A percentile compares a stretch with the other conserved stretches of the same genome.
Evolutionary conservation across 108 stramenopile species (phyloP).

Genomic region (Schizochytrium sp.): DNA sequence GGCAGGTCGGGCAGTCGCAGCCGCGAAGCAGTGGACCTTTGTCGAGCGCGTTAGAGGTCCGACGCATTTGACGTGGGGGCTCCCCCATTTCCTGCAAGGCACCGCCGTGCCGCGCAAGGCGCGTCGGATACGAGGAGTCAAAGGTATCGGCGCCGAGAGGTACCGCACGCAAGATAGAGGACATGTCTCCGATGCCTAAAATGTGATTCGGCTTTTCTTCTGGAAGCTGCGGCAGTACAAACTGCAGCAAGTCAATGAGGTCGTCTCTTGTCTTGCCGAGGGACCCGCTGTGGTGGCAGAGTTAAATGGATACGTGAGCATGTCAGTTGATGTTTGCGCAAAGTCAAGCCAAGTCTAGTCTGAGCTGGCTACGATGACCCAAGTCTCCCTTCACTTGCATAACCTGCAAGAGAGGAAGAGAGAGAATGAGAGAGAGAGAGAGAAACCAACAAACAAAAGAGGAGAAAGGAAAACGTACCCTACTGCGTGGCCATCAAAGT

Average conservation of each 20-base stretch:
- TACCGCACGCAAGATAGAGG: constrained; percentile 65
- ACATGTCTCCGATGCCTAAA: constrained; percentile 82
- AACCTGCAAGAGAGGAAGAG: too few relatives aligned
- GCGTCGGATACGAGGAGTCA: constrained; percentile 83
- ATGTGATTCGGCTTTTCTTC: constrained; percentile 73
- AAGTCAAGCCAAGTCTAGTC: too few relatives aligned
- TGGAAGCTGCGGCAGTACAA: constrained; percentile 69
- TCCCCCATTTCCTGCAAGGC: constrained; percentile 45
- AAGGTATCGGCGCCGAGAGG: constrained; percentile 71
- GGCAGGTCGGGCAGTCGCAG: constrained; percentile 69
- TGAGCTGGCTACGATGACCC: too few relatives aligned
- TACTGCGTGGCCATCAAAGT: constrained; percentile 85
- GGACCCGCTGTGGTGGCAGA: constrained; percentile 48
- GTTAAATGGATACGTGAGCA: not conserved
- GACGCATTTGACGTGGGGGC: constrained; percentile 57
- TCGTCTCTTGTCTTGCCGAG: constrained; percentile 74
- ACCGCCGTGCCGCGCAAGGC: constrained; percentile 71
- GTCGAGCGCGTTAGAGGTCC: constrained; percentile 46
- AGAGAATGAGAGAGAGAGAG: too few relatives aligned
- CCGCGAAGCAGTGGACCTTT: constrained; percentile 61
- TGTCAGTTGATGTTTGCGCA: too few relatives aligned
- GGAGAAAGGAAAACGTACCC: not conserved
- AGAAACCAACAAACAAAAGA: too few relatives aligned
- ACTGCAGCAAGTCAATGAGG: constrained; percentile 65
- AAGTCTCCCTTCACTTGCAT: too few relatives aligned